phyloP scores from a whole-genome alignment of 2,329 filamentous ascomycete species.

The Fragosphaeria purpurea region DNA sequence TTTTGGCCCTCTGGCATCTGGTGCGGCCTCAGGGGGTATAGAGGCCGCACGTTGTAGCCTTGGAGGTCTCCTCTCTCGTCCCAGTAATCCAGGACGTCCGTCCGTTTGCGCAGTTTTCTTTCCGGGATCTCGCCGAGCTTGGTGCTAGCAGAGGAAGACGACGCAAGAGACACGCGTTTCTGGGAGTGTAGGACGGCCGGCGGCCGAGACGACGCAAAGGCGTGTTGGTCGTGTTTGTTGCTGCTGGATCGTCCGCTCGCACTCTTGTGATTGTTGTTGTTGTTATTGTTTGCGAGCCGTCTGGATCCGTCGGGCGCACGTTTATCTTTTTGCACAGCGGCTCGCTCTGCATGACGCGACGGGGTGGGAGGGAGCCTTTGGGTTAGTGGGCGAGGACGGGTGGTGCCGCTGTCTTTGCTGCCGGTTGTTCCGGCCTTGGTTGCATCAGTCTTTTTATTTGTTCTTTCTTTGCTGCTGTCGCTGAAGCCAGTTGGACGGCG shows the following conservation, averaged over 20 bases:
- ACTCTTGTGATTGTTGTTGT: too few species aligned
- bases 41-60: constrained; percentile 20
- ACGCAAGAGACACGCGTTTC: constrained; percentile 22
- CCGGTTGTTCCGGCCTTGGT: neutral
- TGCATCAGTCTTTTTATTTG: neutral
- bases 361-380: too few species aligned
- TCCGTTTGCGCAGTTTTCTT: constrained; percentile 16
- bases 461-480: constrained; percentile 8
- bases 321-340: too few species aligned
- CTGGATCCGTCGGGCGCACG: too few species aligned
- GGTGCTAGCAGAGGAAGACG: constrained; percentile 24
- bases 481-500: too few species aligned
- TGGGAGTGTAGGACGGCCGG: too few species aligned
- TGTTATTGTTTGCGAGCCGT: too few species aligned
- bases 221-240: too few species aligned
- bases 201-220: too few species aligned
- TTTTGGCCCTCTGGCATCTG: constrained; percentile 13
- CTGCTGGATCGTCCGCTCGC: too few species aligned
- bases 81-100: neutral
- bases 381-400: too few species aligned
- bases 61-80: constrained; percentile 9
- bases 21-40: constrained; percentile 24
- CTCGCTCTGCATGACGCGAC: too few species aligned
- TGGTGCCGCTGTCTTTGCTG: neutral
- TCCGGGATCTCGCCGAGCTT: constrained; percentile 25